These are phyloP conservation scores for Turritis glabra DNA, from an alignment of 345 rosid genomes.

Conservation along the genomic window DNA sequence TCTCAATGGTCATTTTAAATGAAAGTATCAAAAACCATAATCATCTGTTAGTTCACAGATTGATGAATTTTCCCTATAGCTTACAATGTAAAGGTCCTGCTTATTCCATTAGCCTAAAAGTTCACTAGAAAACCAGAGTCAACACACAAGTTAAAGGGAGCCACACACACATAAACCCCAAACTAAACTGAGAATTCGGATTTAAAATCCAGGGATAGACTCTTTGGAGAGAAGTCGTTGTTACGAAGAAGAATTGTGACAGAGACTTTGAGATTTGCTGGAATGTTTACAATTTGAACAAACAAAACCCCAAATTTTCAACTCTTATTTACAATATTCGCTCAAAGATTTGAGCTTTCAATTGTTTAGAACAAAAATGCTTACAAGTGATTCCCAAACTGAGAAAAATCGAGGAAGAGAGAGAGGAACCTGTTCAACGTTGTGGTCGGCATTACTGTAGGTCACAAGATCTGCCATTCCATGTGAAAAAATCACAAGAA, in stretches of 20 bases:
- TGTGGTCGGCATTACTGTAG: constrained; percentile 86
- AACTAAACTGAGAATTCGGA: background rate
- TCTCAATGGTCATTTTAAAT: background rate
- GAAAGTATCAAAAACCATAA: background rate
- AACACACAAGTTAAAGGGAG: background rate
- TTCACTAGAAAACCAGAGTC: constrained; percentile 15
- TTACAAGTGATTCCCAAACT: background rate
- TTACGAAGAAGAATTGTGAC: background rate
- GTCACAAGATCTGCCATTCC: constrained; percentile 99
- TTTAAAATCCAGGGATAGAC: background rate
- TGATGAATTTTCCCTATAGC: background rate
- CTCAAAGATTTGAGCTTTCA: background rate
- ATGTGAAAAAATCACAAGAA: constrained; percentile 74
- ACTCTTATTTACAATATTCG: background rate
- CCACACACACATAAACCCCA: background rate
- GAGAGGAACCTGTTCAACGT: constrained; percentile 68
- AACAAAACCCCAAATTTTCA: background rate
- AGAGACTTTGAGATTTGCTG: background rate
- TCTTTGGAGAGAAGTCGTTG: too few species aligned
- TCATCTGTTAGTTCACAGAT: background rate
- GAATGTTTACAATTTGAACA: background rate
- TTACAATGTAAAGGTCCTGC: constrained; percentile 20
- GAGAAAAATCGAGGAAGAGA: background rate
- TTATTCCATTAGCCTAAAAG: background rate
- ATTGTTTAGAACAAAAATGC: background rate